Evolutionary conservation across 169 alveolate genomes (phyloP).

Genomic region (Plasmodium billcollinsi): DNA sequence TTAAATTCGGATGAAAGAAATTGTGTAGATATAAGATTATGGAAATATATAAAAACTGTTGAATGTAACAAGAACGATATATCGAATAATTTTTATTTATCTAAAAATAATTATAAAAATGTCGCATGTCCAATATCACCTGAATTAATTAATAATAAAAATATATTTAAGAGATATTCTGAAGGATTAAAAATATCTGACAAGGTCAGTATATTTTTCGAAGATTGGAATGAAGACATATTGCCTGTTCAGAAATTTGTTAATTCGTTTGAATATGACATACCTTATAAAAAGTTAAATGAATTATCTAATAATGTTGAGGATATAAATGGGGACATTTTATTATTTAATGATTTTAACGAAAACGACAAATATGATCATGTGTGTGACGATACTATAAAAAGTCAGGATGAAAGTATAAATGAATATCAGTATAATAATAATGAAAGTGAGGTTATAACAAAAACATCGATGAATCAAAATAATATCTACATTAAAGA

Average conservation of each 20-base stretch:
- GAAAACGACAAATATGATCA: not conserved
- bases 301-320: conserved; percentile 17
- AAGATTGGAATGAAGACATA: conserved; percentile 56
- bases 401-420: not conserved
- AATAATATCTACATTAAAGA: not conserved
- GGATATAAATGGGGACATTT: conserved; percentile 6
- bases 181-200: conserved; percentile 60
- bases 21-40: conserved; percentile 44
- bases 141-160: conserved; percentile 56
- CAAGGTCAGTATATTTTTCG: conserved; percentile 61
- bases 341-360: conserved; percentile 12
- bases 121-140: conserved; percentile 38
- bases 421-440: not conserved
- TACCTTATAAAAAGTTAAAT: conserved; percentile 25
- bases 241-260: conserved; percentile 55
- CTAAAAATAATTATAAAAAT: conserved; percentile 2
- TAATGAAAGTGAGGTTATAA: not conserved
- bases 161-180: conserved; percentile 47
- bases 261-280: not conserved
- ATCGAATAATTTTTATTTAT: conserved; percentile 31
- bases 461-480: not conserved
- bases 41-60: conserved; percentile 45
- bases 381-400: not conserved
- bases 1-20: conserved; percentile 26
- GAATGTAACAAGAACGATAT: conserved; percentile 30